Percentiles rank a stretch among this genome's conserved stretches.
These are phyloP conservation scores for Malassezia equina DNA, from an alignment of 1,284 basidiomycete genomes.

Conservation along the genomic window DNA sequence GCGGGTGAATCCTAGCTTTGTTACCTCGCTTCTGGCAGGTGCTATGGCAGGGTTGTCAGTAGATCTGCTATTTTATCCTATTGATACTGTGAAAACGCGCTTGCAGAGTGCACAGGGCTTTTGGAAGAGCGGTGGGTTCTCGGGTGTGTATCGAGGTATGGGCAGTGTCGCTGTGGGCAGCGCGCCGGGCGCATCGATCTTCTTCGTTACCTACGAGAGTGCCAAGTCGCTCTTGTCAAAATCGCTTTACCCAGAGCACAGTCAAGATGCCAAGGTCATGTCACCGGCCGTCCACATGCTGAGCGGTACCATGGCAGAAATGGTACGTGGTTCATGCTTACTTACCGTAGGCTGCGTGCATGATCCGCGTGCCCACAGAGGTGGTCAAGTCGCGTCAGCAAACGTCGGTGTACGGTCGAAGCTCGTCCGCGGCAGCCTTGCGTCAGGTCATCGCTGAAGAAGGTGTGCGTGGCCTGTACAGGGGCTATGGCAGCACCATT, in stretches of 20 bases:
- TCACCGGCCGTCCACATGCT: constrained; percentile 48
- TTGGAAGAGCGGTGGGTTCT: constrained; percentile 72
- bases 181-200: constrained; percentile 81
- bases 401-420: constrained; percentile 60
- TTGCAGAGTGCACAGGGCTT: constrained; percentile 83
- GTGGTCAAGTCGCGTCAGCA: constrained; percentile 79
- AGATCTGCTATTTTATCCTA: constrained; percentile 88
- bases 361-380: constrained; percentile 87
- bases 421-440: constrained; percentile 52
- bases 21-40: constrained; percentile 27
- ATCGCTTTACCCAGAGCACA: constrained; percentile 10
- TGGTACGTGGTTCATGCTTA: constrained; percentile 22
- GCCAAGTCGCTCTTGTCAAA: constrained; percentile 58
- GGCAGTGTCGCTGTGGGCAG: constrained; percentile 91
- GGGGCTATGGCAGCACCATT: constrained; percentile 68
- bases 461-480: constrained; percentile 63
- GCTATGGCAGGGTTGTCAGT: constrained; percentile 42
- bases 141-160: constrained; percentile 82
- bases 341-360: constrained; percentile 71
- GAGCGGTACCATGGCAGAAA: constrained; percentile 47
- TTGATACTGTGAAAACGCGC: constrained; percentile 92
- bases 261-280: constrained; percentile 15
- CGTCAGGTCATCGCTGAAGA: constrained; percentile 54
- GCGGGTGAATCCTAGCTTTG: constrained; percentile 5
- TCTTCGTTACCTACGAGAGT: constrained; percentile 89